These are phyloP conservation scores for Dictyostelium citrinum DNA, from an alignment of 78 protist species.

Conservation along the genomic window DNA sequence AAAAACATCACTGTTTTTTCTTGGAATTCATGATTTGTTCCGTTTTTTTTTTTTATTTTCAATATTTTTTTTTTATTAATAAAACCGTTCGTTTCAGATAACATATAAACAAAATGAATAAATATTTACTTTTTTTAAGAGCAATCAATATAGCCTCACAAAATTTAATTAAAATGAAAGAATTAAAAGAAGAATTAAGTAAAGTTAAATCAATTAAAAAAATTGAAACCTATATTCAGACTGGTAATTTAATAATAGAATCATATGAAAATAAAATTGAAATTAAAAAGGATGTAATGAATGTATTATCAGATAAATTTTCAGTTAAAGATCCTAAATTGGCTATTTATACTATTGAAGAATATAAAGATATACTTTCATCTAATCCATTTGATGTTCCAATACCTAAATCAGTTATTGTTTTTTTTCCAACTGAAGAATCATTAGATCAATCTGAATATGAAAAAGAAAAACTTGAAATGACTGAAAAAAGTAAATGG, in stretches of 20 bases:
- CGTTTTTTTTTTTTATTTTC: too few relatives aligned
- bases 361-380: background rate
- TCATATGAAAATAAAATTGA: background rate
- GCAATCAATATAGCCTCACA: background rate
- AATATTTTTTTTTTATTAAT: too few relatives aligned
- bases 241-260: background rate
- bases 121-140: background rate
- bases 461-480: background rate
- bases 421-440: background rate
- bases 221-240: background rate
- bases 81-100: background rate
- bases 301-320: background rate
- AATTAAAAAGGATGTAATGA: background rate
- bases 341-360: background rate
- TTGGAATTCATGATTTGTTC: background rate
- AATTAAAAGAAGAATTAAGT: background rate
- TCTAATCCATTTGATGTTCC: background rate
- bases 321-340: background rate
- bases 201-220: background rate
- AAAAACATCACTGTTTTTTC: background rate
- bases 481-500: background rate
- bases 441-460: background rate
- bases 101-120: background rate
- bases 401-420: background rate
- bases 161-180: slow-evolving; percentile 6